phyloP scores from a whole-genome alignment of 495 filamentous ascomycete genomes.

The Penicillium pulvis region DNA sequence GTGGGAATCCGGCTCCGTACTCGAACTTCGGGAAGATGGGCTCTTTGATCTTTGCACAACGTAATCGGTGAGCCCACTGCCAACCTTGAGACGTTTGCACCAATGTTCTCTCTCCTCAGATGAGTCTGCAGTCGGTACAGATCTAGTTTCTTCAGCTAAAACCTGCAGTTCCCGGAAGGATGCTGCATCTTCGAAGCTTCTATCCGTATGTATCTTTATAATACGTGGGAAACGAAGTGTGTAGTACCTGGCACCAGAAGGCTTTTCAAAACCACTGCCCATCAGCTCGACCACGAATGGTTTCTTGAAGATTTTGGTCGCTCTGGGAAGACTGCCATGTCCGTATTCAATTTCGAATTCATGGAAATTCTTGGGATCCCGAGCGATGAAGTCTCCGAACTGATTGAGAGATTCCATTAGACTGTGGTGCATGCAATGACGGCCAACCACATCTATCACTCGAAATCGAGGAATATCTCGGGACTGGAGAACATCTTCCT shows the following conservation, averaged over 20 bases:
- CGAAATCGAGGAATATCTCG: constrained; percentile 60
- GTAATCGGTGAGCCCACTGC: constrained; percentile 39
- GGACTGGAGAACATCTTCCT: constrained; percentile 57
- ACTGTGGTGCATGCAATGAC: constrained; percentile 50
- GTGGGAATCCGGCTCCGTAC: constrained; percentile 10
- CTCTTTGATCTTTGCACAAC: constrained; percentile 30
- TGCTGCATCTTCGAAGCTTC: constrained; percentile 56
- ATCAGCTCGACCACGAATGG: constrained; percentile 68
- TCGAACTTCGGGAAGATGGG: constrained; percentile 19
- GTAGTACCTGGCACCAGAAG: constrained; percentile 56
- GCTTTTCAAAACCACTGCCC: constrained; percentile 66
- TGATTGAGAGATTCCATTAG: constrained; percentile 55
- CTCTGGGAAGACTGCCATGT: constrained; percentile 27
- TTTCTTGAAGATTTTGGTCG: constrained; percentile 55
- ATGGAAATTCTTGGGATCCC: constrained; percentile 24
- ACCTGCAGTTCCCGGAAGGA: constrained; percentile 58
- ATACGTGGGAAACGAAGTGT: constrained; percentile 67
- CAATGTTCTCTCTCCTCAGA: constrained; percentile 57
- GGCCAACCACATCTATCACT: constrained; percentile 60
- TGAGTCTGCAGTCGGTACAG: constrained; percentile 39
- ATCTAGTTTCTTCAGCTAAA: constrained; percentile 51
- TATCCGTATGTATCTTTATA: constrained; percentile 61
- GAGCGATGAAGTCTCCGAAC: constrained; percentile 45
- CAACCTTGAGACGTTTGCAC: constrained; percentile 53
- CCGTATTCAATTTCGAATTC: constrained; percentile 40